Evolutionary conservation across 352 stramenopile species (phyloP).

Genomic region (Phytophthora chlamydospora): DNA sequence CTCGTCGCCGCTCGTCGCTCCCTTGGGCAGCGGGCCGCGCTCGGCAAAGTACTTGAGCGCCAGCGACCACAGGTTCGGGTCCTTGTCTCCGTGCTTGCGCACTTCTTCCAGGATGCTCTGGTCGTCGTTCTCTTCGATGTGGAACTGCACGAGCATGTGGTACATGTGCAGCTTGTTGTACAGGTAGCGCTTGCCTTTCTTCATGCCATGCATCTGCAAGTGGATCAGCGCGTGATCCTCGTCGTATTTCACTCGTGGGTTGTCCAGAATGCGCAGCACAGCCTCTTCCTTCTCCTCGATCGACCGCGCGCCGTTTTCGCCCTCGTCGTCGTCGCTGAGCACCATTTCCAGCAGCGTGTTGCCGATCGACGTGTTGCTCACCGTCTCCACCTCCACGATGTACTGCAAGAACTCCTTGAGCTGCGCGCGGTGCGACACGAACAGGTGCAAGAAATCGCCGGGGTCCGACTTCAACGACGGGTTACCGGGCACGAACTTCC

Average conservation of each 20-base stretch:
- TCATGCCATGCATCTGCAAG: conserved; percentile 92
- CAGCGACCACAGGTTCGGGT: conserved; percentile 91
- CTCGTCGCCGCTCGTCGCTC: conserved; percentile 59
- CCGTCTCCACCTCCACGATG: conserved; percentile 88
- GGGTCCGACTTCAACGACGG: conserved; percentile 76
- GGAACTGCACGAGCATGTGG: conserved; percentile 94
- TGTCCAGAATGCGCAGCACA: conserved; percentile 90
- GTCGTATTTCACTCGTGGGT: conserved; percentile 91
- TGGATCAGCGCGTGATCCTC: conserved; percentile 94
- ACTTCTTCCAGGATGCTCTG: conserved; percentile 90
- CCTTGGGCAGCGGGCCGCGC: conserved; percentile 75
- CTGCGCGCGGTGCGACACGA: conserved; percentile 90
- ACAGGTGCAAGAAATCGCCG: conserved; percentile 92
- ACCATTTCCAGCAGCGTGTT: conserved; percentile 92
- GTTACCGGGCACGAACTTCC: conserved; percentile 71
- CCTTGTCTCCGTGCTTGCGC: conserved; percentile 89
- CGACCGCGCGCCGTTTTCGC: conserved; percentile 29
- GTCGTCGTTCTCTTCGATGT: conserved; percentile 93
- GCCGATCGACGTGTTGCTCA: conserved; percentile 88
- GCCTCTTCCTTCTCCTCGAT: conserved; percentile 80
- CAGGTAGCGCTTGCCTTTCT: conserved; percentile 92
- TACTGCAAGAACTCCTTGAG: conserved; percentile 91
- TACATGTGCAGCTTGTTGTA: conserved; percentile 96
- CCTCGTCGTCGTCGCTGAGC: conserved; percentile 70
- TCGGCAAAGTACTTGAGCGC: conserved; percentile 92